Conservation (phyloP, 2,329 filamentous ascomycete genomes). For the Ceratocystis variospora region DNA sequence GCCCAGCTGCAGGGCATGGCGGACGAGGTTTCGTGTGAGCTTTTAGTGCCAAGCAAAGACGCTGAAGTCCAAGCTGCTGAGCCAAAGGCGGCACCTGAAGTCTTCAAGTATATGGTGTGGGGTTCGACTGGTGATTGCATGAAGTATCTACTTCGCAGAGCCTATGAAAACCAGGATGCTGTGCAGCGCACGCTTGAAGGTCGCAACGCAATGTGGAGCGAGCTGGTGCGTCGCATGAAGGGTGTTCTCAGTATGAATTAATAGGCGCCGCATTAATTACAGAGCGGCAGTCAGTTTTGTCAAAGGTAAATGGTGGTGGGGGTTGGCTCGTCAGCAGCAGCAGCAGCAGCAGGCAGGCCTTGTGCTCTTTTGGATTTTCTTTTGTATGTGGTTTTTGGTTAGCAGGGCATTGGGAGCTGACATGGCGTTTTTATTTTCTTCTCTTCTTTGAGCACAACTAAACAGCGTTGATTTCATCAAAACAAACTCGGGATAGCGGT, state of each 20-base stretch:
- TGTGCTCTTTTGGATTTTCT: neutral
- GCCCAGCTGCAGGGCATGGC: slow-evolving; percentile 90
- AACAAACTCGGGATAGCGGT: neutral
- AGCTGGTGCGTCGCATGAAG: slow-evolving; percentile 44
- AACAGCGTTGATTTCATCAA: neutral
- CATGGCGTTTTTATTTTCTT: neutral
- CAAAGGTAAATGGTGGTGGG: neutral
- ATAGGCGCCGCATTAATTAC: slow-evolving; percentile 19
- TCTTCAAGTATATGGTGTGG: slow-evolving; percentile 58
- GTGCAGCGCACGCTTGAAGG: slow-evolving; percentile 48
- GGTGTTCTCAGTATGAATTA: slow-evolving; percentile 29
- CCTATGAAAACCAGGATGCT: slow-evolving; percentile 60
- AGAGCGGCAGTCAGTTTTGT: neutral
- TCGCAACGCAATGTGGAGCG: slow-evolving; percentile 47
- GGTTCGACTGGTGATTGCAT: slow-evolving; percentile 66
- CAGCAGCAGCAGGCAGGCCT: neutral
- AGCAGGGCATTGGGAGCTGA: neutral
- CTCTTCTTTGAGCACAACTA: neutral
- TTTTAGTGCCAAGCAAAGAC: slow-evolving; percentile 27
- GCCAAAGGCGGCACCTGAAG: slow-evolving; percentile 25
- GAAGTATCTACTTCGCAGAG: slow-evolving; percentile 55
- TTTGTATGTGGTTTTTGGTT: neutral
- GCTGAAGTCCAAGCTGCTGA: slow-evolving; percentile 8
- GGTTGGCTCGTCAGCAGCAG: neutral
- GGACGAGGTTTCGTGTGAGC: slow-evolving; percentile 68